Base-by-base conservation (phyloP, 306 rosid genomes). In the Lathyrus aphaca region DNA sequence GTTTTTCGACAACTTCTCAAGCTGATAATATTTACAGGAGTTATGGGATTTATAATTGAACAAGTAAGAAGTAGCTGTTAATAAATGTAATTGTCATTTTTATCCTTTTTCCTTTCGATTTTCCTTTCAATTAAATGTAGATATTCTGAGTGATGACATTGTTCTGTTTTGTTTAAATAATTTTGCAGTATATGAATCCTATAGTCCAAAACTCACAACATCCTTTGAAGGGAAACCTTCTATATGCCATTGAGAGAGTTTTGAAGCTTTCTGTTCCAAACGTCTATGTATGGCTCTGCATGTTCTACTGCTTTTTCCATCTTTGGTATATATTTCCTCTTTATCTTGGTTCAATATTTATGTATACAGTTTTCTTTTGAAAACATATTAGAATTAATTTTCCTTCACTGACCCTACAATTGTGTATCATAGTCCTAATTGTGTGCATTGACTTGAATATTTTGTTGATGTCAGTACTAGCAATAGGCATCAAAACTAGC, bases 261-360 rank as follows among this genome's bases (percentile, higher is more conserved):
- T 81, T 94, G 82, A 94, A 94, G 86, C 99, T 94, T 62, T 94
- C 99, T 42, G 95, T 94, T 76, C 99, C 99, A 51, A 88, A 87
- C 69, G 83, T 94, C 84, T 94, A 94, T 15, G 97, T 94, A 76
- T 94, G 99, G 99, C 95, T 94, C 64, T 94, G 99, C 95, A 88
- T 87, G 96, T 94, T 94, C 86, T 94, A 94, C 82, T 91, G 99
- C 83, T 79, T 94, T 79, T 94, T 94, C 71, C 99, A 94, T 83
- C 91, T 94, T 43, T 94, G 99, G 99, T 94, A 14, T 35, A 89
- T 80, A 39, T 54, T 40, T 37, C 63, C 51, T 55, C 78, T 51
- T 60, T 38, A 23, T 15, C 38, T 37, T 42, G 29, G 19, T 67
- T 74, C 58, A 23, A 16, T 14, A 0, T 46, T 16, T 14, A 0